Evolutionary conservation across 2,329 filamentous ascomycete genomes (phyloP).

Genomic region (Aaosphaeria arxii): DNA sequence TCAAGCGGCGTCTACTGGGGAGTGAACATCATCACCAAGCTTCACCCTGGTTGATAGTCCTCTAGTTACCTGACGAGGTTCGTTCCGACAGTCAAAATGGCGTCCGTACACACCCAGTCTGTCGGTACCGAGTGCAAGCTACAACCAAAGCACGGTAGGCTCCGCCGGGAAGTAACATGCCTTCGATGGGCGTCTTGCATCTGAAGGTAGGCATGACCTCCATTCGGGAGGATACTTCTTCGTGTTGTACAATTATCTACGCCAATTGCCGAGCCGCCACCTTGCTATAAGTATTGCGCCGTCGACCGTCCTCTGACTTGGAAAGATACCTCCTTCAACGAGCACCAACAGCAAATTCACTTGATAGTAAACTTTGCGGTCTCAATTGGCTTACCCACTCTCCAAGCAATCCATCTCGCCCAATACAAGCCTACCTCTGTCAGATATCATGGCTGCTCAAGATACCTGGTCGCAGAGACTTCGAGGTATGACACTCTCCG

Average conservation of each 20-base stretch:
- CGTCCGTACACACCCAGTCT: background rate
- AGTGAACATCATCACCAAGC: no score
- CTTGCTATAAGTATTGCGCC: background rate
- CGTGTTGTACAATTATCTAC: background rate
- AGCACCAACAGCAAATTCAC: background rate
- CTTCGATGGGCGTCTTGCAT: background rate
- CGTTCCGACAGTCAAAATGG: background rate
- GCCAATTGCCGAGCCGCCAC: background rate
- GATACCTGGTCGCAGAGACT: slow-evolving; percentile 9
- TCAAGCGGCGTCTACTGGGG: no score
- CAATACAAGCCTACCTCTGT: no score
- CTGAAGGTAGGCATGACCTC: background rate
- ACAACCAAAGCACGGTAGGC: background rate
- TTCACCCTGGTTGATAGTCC: no score
- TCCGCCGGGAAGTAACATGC: background rate
- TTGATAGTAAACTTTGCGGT: no score
- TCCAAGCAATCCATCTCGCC: no score
- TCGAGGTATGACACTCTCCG: slow-evolving; percentile 8
- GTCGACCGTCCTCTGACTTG: background rate
- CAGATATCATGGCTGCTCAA: slow-evolving; percentile 14
- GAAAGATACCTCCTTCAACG: background rate
- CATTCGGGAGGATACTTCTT: background rate
- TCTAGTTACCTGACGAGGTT: background rate
- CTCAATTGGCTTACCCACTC: no score
- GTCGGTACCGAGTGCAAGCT: background rate